A percentile compares a stretch with the other conserved stretches of the same genome.
Conservation (phyloP, 2,329 filamentous ascomycete genomes). For the Cercospora sesami region DNA sequence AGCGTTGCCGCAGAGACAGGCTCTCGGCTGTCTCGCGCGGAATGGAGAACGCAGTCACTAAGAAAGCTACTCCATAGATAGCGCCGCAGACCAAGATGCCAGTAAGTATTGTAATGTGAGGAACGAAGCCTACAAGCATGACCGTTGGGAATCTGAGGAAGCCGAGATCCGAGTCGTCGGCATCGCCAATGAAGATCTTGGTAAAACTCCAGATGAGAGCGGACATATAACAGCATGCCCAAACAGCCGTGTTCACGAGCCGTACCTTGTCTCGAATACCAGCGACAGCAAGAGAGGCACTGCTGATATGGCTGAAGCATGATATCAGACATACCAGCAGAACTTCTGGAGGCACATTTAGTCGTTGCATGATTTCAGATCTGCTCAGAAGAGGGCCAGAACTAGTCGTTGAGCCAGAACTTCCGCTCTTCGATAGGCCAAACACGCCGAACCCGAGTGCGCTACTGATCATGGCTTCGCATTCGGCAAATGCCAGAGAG, state of each 20-base stretch:
- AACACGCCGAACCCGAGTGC: slow-evolving; percentile 75
- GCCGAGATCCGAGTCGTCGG: slow-evolving; percentile 65
- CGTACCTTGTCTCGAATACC: slow-evolving; percentile 76
- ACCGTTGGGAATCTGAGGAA: slow-evolving; percentile 88
- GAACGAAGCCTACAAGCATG: slow-evolving; percentile 91
- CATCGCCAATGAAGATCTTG: slow-evolving; percentile 41
- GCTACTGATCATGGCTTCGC: slow-evolving; percentile 80
- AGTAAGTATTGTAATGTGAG: slow-evolving; percentile 80
- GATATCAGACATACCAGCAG: slow-evolving; percentile 85
- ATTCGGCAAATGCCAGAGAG: slow-evolving; percentile 92
- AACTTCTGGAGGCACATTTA: slow-evolving; percentile 88
- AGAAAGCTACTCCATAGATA: slow-evolving; percentile 76
- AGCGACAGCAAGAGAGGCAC: slow-evolving; percentile 77
- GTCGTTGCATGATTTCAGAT: slow-evolving; percentile 64
- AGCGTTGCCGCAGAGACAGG: slow-evolving; percentile 58
- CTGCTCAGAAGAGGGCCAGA: slow-evolving; percentile 33
- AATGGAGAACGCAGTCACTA: slow-evolving; percentile 70
- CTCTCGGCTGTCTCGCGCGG: slow-evolving; percentile 52
- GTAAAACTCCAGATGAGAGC: slow-evolving; percentile 77
- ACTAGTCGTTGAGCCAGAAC: slow-evolving; percentile 30
- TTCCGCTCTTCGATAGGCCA: slow-evolving; percentile 47
- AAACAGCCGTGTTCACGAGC: slow-evolving; percentile 83
- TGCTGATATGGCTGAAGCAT: slow-evolving; percentile 81
- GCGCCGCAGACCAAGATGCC: slow-evolving; percentile 73
- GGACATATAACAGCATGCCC: slow-evolving; percentile 86